phyloP scores from a whole-genome alignment of 2,329 filamentous ascomycete genomes.

The Emergomyces pasteurianus region DNA sequence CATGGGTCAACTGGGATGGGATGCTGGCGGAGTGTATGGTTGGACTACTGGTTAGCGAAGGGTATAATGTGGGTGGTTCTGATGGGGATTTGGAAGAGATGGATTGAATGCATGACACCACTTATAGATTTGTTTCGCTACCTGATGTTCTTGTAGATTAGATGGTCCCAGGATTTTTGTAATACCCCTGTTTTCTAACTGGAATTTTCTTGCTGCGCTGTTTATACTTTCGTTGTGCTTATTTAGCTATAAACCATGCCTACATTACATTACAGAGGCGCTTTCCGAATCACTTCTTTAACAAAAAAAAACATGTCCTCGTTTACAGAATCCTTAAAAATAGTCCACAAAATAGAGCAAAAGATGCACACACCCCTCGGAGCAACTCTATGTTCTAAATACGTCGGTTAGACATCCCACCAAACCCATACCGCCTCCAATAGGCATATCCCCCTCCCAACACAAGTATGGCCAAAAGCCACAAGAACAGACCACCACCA shows the following conservation, averaged over 20 bases:
- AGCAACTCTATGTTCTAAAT: background rate
- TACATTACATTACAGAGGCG: background rate
- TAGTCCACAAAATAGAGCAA: background rate
- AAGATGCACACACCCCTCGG: background rate
- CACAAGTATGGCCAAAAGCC: background rate
- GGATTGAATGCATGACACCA: conserved; percentile 35
- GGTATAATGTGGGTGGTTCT: conserved; percentile 19
- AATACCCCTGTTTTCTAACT: background rate
- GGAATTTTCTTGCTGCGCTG: background rate
- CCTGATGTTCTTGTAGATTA: background rate
- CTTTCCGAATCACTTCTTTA: background rate
- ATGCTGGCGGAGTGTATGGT: conserved; percentile 51
- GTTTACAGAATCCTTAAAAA: background rate
- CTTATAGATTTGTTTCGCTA: background rate
- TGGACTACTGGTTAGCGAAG: conserved; percentile 48
- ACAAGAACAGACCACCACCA: background rate
- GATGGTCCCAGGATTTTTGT: background rate
- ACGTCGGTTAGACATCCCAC: background rate
- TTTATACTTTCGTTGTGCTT: background rate
- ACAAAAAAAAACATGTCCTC: background rate
- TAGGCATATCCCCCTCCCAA: background rate
- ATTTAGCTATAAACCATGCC: background rate
- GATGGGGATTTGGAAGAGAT: conserved; percentile 42
- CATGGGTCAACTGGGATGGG: conserved; percentile 59
- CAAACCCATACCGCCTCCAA: background rate